phyloP scores from a whole-genome alignment of 768 basidiomycete species.

The Boletus patriciae region DNA sequence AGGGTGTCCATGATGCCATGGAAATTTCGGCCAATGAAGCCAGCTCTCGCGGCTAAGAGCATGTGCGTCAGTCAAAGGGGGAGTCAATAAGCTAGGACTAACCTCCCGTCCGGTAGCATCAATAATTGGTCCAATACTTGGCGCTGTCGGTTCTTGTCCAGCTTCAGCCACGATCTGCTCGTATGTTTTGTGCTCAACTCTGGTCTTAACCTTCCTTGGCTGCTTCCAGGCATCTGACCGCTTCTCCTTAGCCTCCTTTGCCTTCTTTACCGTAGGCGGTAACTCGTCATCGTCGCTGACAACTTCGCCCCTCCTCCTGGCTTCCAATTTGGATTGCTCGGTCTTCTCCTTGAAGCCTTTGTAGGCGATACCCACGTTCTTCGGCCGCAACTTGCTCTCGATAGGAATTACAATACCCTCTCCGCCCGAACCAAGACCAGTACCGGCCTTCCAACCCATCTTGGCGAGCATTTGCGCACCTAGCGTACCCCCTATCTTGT shows the following conservation, averaged over 20 bases:
- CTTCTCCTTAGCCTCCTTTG: conserved; percentile 57
- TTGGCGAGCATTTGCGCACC: conserved; percentile 91
- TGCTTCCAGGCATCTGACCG: conserved; percentile 83
- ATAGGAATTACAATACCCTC: conserved; percentile 88
- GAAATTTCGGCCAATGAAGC: conserved; percentile 79
- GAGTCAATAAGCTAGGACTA: conserved; percentile 31
- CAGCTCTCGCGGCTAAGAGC: conserved; percentile 75
- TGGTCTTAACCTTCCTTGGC: conserved; percentile 80
- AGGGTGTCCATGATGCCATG: conserved; percentile 79
- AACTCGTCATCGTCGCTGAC: conserved; percentile 71
- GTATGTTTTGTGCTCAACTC: conserved; percentile 93
- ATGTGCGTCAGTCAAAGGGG: conserved; percentile 7
- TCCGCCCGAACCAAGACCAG: conserved; percentile 70
- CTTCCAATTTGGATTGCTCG: conserved; percentile 79
- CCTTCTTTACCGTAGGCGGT: conserved; percentile 30
- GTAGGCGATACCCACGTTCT: conserved; percentile 85
- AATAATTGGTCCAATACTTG: conserved; percentile 82
- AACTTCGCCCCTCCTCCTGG: conserved; percentile 66
- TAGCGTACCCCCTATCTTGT: conserved; percentile 69
- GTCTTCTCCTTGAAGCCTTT: conserved; percentile 89
- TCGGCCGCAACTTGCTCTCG: conserved; percentile 80
- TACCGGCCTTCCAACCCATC: conserved; percentile 91
- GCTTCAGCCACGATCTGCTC: conserved; percentile 93
- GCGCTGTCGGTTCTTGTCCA: conserved; percentile 52
- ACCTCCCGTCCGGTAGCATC: conserved; percentile 94